These are phyloP conservation scores for Ramichloridium luteum DNA, from an alignment of 2,329 filamentous ascomycete species.

Conservation along the genomic window DNA sequence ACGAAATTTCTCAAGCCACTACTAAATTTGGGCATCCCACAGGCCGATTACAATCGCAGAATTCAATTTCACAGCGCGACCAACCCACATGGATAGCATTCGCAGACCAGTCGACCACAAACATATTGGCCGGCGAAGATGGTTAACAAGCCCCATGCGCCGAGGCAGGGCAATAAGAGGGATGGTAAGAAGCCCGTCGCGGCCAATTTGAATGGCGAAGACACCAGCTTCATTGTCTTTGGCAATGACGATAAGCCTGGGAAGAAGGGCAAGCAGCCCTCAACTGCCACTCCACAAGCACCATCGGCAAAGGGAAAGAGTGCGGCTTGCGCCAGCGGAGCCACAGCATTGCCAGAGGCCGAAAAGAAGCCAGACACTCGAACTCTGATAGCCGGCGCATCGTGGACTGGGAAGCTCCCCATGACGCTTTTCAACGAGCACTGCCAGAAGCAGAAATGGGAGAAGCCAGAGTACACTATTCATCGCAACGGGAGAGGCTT, in stretches of 20 bases:
- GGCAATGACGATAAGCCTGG: constrained; percentile 29
- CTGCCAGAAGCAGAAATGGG: constrained; percentile 93
- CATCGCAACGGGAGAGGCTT: constrained; percentile 21
- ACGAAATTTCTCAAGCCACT: too few relatives aligned
- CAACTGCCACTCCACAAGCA: constrained; percentile 9
- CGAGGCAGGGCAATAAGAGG: constrained; percentile 30
- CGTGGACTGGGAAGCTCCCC: constrained; percentile 94
- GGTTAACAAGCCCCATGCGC: constrained; percentile 39
- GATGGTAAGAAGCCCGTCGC: constrained; percentile 23
- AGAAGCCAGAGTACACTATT: constrained; percentile 82
- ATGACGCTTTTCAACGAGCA: constrained; percentile 89
- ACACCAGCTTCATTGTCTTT: constrained; percentile 39
- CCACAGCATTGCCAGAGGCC: constrained; percentile 17
- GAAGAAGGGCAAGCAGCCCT: constrained; percentile 31
- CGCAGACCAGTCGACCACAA: too few relatives aligned
- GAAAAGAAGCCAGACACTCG: constrained; percentile 50
- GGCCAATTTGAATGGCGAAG: constrained; percentile 31
- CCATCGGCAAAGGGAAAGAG: constrained; percentile 19
- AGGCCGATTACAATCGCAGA: too few relatives aligned
- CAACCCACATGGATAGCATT: too few relatives aligned
- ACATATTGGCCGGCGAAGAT: constrained; percentile 26
- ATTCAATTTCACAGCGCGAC: too few relatives aligned
- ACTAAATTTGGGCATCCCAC: too few relatives aligned
- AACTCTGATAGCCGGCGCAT: constrained; percentile 83
- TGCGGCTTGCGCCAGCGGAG: constrained; percentile 11